Percentiles rank a stretch among this genome's conserved stretches.
These are phyloP conservation scores for Sphenostylis stenocarpa DNA, from an alignment of 306 rosid species.

Conservation along the genomic window DNA sequence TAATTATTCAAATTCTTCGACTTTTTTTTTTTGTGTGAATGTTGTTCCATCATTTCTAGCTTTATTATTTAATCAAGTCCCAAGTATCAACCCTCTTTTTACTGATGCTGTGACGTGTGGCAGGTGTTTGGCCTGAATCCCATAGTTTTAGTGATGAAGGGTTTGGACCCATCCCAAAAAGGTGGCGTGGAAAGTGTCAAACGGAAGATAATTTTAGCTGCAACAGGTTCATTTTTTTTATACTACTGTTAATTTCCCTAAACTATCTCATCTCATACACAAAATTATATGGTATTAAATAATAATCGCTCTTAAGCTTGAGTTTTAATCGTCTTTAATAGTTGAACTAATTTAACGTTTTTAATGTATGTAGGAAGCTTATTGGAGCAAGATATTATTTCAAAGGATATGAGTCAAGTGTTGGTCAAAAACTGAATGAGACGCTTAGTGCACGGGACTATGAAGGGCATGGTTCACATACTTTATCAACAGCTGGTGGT, in stretches of 20 bases:
- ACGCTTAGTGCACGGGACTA: conserved; percentile 48
- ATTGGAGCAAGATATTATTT: conserved; percentile 78
- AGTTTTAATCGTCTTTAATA: not conserved
- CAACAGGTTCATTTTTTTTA: conserved; percentile 58
- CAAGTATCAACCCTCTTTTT: too few relatives aligned
- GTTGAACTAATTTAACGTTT: not conserved
- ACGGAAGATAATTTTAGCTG: conserved; percentile 40
- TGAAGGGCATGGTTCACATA: conserved; percentile 84
- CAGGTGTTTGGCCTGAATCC: conserved; percentile 81
- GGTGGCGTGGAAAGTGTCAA: conserved; percentile 62
- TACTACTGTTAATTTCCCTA: too few relatives aligned
- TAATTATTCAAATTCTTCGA: too few relatives aligned
- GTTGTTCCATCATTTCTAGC: too few relatives aligned
- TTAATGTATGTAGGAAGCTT: conserved; percentile 52
- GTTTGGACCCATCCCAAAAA: conserved; percentile 52
- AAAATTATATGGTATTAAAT: too few relatives aligned
- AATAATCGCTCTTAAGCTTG: too few relatives aligned
- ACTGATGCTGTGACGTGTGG: too few relatives aligned
- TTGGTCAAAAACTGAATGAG: not conserved
- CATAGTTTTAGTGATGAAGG: conserved; percentile 68
- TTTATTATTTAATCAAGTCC: too few relatives aligned
- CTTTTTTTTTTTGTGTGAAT: too few relatives aligned
- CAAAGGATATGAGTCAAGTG: conserved; percentile 39
- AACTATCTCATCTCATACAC: too few relatives aligned
- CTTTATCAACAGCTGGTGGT: conserved; percentile 91